Percentiles rank a stretch among this genome's conserved stretches.
phyloP scores from a whole-genome alignment of 2,329 filamentous ascomycete species.

The Fusarium algeriense region DNA sequence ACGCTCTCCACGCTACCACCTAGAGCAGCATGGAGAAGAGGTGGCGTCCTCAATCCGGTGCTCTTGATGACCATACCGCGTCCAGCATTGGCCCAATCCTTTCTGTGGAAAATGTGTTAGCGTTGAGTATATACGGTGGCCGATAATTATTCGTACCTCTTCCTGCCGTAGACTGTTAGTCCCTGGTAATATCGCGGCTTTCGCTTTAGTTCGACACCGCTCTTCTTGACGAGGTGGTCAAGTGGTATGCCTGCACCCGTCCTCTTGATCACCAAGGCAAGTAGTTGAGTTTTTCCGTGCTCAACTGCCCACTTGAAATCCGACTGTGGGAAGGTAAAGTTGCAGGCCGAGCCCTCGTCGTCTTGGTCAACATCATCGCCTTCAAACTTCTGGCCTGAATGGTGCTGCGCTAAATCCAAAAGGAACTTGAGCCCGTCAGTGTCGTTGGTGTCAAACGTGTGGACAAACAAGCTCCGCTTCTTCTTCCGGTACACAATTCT shows the following conservation, averaged over 20 bases:
- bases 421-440: conserved; percentile 66
- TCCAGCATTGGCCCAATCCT: conserved; percentile 79
- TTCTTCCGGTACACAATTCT: conserved; percentile 26
- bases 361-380: conserved; percentile 51
- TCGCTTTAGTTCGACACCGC: conserved; percentile 70
- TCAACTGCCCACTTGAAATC: conserved; percentile 60
- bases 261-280: conserved; percentile 73
- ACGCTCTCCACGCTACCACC: conserved; percentile 73
- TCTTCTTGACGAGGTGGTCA: conserved; percentile 73
- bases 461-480: conserved; percentile 53
- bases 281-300: conserved; percentile 65
- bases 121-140: neutral
- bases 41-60: conserved; percentile 63
- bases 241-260: conserved; percentile 78
- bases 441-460: conserved; percentile 67
- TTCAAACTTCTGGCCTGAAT: conserved; percentile 53
- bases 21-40: conserved; percentile 70
- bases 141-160: conserved; percentile 57
- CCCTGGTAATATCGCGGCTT: conserved; percentile 83
- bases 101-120: conserved; percentile 49
- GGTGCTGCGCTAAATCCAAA: conserved; percentile 65
- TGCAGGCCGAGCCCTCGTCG: conserved; percentile 49
- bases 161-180: conserved; percentile 79
- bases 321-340: conserved; percentile 55
- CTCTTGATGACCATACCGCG: conserved; percentile 58